These are phyloP conservation scores for Astrocystis sublimbata DNA, from an alignment of 495 filamentous ascomycete genomes.

Conservation along the genomic window DNA sequence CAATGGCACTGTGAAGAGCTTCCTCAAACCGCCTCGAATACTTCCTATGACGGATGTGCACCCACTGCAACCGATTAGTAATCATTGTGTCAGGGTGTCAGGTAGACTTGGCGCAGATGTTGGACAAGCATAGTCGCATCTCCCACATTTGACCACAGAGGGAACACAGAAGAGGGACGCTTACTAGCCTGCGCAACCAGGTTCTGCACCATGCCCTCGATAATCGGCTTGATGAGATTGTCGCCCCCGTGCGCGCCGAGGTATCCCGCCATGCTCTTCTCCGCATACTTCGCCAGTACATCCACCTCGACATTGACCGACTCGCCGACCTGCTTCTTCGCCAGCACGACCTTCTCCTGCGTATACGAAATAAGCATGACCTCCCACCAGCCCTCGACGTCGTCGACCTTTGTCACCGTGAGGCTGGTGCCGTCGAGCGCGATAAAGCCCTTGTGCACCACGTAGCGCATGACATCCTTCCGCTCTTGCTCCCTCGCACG, in stretches of 20 bases:
- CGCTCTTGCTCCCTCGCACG: constrained; percentile 59
- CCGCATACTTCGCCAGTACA: constrained; percentile 97
- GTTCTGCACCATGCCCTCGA: constrained; percentile 82
- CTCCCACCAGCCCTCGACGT: constrained; percentile 84
- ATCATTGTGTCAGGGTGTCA: not conserved
- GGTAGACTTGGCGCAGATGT: too few relatives aligned
- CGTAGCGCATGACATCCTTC: constrained; percentile 65
- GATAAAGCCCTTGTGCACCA: constrained; percentile 96
- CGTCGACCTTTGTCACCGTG: constrained; percentile 83
- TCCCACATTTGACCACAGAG: too few relatives aligned
- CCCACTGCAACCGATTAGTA: constrained; percentile 15
- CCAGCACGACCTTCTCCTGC: constrained; percentile 87
- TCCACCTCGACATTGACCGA: constrained; percentile 97
- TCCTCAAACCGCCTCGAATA: not conserved
- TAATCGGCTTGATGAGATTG: constrained; percentile 55
- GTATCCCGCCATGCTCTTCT: constrained; percentile 85
- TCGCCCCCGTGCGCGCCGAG: constrained; percentile 54
- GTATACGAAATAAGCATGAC: constrained; percentile 99
- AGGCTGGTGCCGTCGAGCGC: constrained; percentile 95
- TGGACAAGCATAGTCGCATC: too few relatives aligned
- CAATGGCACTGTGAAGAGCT: not conserved
- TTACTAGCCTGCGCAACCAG: constrained; percentile 68
- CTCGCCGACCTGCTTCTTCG: constrained; percentile 77
- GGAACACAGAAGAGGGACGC: not conserved
- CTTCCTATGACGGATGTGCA: not conserved